Base-by-base conservation (phyloP, 2,329 filamentous ascomycete genomes). In the Trichothecium sympodiale region DNA sequence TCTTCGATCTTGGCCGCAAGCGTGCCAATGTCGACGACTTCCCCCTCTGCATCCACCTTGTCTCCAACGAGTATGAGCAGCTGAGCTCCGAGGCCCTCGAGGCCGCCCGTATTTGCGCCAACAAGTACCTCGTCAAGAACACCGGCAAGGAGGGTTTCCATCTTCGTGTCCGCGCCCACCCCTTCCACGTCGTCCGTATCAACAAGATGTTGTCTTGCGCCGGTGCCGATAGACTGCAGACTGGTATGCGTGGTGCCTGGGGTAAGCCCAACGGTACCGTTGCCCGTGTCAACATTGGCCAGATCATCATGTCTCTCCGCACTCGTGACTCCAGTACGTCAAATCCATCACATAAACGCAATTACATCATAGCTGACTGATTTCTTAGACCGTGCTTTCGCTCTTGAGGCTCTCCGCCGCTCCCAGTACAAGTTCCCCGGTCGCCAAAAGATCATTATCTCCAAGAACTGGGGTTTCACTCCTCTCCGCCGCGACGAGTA, bases 161-260 rank as follows among this genome's bases (percentile, higher is more conserved):
- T 64, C 68, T 83, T 52, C 77, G 78, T 55, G 74, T 83, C 61
- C 78, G 91, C 63, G 88, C 87, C 61, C 91, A 98, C 79, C 91
- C 91, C 52, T 98, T 85, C 86, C 91, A 98, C 78, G 91, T 98
- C 71, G 83, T 98, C 77, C 91, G 91, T 72, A 98, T 98, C 88
- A 98, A 98, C 87, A 98, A 98, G 84, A 98, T 98, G 91, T 89
- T 98, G 86, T 96, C 91, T 64, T 98, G 91, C 70, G 91, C 91
- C 61, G 91, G 91, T 79, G 91, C 91, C 81, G 91, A 98, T 96
- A 87, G 91, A 83, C 77, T 98, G 69, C 91, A 98, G 74, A 98
- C 91, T 56, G 91, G 91, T 77, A 98, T 98, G 91, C 89, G 91
- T 83, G 91, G 91, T 81, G 91, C 91, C 57, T 98, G 87, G 81